Evolutionary conservation across 164 flowering plant species (phyloP), one percentile per base, ranked within the genome.

Genomic region (Pachysandra terminalis): DNA sequence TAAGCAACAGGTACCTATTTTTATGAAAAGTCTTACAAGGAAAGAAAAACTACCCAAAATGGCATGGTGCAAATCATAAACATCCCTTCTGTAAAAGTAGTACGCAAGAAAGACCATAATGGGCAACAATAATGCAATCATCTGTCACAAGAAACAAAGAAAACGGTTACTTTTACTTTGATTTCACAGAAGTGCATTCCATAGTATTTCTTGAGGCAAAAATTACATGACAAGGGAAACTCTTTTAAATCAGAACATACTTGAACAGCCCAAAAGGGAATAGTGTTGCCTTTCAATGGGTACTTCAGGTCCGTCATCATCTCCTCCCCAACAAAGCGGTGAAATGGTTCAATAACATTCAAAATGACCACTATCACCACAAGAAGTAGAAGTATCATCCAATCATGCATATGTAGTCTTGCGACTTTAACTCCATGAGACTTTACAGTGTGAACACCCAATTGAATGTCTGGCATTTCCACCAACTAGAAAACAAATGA

Each of bases 191-290:
- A 7, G 23, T 53, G 22, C 22, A 53, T 12, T n/a, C 22, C 22
- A 53, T n/a, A 6, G 7, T 19, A 19, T 53, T 53, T 53, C 22
- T 53, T 4, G 56, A 53, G 56, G 56, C 15, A 53, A 2, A 22
- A 53, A 65, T 19, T 52, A 63, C 8, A 26, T 26, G 17, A n/a
- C 10, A 13, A 6, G 2, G 51, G 17, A 3, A 17, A 13, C 24
- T 27, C 12, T 24, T 53, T 21, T 40, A 23, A 21, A 53, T 16
- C 2, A 40, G 32, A n/a, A 75, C 83, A 54, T 79, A 90, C 93
- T 15, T 90, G 91, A 69, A 90, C 91, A 63, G 84, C 86, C 96
- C 93, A 86, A 61, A 88, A 66, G 56, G 96, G 96, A 60, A 90
- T 67, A 16, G 93, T 88, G 64, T 88, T 90, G 59, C 69, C n/a